A percentile compares a stretch with the other conserved stretches of the same genome.
These are phyloP conservation scores for Scutellaria barbata DNA, from an alignment of 257 asterid genomes.

Conservation along the genomic window DNA sequence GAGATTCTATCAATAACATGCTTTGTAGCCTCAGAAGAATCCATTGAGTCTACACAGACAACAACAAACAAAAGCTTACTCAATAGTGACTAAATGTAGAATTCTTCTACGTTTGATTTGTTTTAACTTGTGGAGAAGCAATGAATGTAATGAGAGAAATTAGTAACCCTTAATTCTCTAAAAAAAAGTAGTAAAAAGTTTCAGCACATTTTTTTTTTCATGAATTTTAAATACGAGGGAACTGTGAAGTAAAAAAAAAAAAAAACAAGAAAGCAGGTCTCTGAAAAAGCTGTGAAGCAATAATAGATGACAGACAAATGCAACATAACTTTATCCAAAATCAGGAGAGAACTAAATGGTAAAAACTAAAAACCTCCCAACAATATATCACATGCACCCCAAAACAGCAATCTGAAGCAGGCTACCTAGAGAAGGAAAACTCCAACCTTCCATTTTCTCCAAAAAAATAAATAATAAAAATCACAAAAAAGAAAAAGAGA, in stretches of 20 bases:
- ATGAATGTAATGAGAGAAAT: slow-evolving; percentile 20
- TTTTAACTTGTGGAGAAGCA: no score
- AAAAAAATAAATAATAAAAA: background rate
- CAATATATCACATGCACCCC: slow-evolving; percentile 38
- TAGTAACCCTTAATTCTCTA: background rate
- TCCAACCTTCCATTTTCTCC: slow-evolving; percentile 30
- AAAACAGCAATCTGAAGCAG: slow-evolving; percentile 25
- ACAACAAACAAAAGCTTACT: slow-evolving; percentile 22
- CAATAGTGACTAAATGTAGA: background rate
- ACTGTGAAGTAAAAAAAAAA: slow-evolving; percentile 29
- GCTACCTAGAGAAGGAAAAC: slow-evolving; percentile 24
- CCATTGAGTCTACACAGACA: slow-evolving; percentile 50
- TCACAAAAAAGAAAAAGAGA: no score
- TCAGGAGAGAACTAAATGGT: slow-evolving; percentile 35
- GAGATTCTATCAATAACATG: slow-evolving; percentile 57
- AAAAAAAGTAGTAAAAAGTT: background rate
- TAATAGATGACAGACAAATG: slow-evolving; percentile 35
- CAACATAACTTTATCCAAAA: slow-evolving; percentile 44
- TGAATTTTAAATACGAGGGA: slow-evolving; percentile 9
- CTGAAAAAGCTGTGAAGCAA: slow-evolving; percentile 34
- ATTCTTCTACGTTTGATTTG: no score
- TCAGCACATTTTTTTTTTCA: background rate
- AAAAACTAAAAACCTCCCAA: slow-evolving; percentile 31
- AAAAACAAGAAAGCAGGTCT: background rate
- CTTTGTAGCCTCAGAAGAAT: slow-evolving; percentile 63